Conservation (phyloP, 2,329 filamentous ascomycete species). For the Neofusicoccum kwambonambiense region DNA sequence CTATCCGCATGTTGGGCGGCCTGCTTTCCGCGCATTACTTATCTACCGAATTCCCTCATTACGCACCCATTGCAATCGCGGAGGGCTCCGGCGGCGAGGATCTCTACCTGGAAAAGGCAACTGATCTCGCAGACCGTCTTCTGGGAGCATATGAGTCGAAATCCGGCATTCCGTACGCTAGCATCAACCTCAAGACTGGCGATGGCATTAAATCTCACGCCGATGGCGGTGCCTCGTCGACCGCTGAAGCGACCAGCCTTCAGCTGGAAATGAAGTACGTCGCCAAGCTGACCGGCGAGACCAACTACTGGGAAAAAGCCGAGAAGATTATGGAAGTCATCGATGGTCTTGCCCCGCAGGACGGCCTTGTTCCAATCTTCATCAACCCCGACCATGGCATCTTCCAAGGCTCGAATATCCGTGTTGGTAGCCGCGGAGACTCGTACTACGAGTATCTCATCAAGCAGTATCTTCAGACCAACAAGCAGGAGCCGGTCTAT, state of each 20-base stretch:
- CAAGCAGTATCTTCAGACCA: constrained; percentile 96
- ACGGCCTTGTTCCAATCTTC: constrained; percentile 89
- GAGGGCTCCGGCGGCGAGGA: constrained; percentile 76
- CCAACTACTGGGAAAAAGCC: constrained; percentile 85
- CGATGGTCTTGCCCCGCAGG: constrained; percentile 74
- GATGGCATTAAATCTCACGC: constrained; percentile 77
- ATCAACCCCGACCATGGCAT: constrained; percentile 75
- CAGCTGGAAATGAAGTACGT: constrained; percentile 98
- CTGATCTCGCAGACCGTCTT: constrained; percentile 84
- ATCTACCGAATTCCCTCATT: constrained; percentile 75
- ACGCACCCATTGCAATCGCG: constrained; percentile 72
- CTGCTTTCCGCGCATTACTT: constrained; percentile 92
- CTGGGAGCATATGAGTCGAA: constrained; percentile 83
- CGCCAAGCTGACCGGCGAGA: constrained; percentile 89
- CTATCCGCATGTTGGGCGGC: constrained; percentile 94
- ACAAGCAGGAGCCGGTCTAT: constrained; percentile 80
- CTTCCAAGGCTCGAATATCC: constrained; percentile 83
- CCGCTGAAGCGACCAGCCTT: constrained; percentile 85
- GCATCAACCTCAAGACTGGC: constrained; percentile 78
- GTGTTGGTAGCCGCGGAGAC: constrained; percentile 89
- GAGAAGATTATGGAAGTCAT: constrained; percentile 91
- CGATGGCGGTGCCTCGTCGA: constrained; percentile 85
- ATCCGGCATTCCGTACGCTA: constrained; percentile 86
- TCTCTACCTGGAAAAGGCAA: constrained; percentile 92
- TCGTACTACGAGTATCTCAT: constrained; percentile 99